These are phyloP conservation scores for Verticillium longisporum DNA, from an alignment of 2,329 filamentous ascomycete species.

Conservation along the genomic window DNA sequence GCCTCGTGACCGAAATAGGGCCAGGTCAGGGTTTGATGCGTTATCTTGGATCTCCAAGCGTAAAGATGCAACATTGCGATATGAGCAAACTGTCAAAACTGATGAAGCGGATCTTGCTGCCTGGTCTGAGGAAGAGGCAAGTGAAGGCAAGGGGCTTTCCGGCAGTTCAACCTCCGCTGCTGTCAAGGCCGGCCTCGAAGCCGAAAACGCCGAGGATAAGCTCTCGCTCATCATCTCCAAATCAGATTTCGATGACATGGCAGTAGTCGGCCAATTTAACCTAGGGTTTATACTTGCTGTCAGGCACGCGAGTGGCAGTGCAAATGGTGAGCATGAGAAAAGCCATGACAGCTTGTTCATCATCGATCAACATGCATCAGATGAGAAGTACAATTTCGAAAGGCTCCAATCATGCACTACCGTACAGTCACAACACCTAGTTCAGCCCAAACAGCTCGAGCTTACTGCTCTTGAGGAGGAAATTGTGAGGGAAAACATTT, in stretches of 20 bases:
- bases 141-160: background rate
- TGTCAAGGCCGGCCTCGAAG: constrained; percentile 33
- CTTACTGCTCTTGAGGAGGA: constrained; percentile 93
- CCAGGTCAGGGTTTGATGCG: background rate
- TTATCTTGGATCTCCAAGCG: constrained; percentile 19
- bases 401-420: constrained; percentile 74
- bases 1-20: background rate
- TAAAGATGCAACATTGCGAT: constrained; percentile 51
- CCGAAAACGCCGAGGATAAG: constrained; percentile 65
- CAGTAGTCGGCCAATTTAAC: constrained; percentile 90
- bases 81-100: constrained; percentile 39
- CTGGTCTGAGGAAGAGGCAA: background rate
- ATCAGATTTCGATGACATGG: constrained; percentile 80
- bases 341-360: constrained; percentile 80
- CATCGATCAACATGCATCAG: constrained; percentile 95
- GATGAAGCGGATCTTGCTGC: constrained; percentile 16
- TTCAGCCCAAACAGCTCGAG: constrained; percentile 74
- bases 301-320: constrained; percentile 38
- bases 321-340: constrained; percentile 5
- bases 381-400: constrained; percentile 98
- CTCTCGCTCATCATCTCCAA: constrained; percentile 89
- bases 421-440: constrained; percentile 83
- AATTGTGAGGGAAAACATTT: constrained; percentile 69
- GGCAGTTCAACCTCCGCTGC: background rate
- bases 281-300: constrained; percentile 89